phyloP scores from a whole-genome alignment of 139 green algal genomes.

The Tetradesmus lagerheimii region DNA sequence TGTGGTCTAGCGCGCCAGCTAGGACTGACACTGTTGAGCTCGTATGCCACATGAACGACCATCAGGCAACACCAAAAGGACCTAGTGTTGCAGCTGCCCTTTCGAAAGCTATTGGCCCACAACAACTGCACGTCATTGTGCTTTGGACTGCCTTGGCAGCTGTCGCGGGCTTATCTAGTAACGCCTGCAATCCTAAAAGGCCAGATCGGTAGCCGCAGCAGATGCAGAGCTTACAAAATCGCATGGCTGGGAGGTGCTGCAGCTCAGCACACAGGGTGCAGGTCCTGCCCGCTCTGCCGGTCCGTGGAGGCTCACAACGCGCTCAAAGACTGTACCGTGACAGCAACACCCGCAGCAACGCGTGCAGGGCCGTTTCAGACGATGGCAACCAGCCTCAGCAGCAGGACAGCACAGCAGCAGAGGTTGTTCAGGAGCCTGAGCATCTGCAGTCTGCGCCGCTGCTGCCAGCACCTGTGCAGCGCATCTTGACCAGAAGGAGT shows the following conservation, averaged over 20 bases:
- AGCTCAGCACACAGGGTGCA: neutral
- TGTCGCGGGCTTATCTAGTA: neutral
- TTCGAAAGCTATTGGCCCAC: neutral
- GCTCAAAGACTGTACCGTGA: neutral
- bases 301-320: neutral
- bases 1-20: neutral
- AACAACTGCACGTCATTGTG: neutral
- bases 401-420: neutral
- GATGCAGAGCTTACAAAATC: neutral
- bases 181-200: no score
- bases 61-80: no score
- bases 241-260: neutral
- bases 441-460: neutral
- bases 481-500: slow-evolving; percentile 11
- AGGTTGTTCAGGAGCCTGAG: neutral
- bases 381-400: neutral
- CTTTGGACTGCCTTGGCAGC: neutral
- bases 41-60: neutral
- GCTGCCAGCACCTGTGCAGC: neutral
- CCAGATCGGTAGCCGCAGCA: neutral
- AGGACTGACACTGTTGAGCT: neutral
- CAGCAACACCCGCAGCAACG: neutral
- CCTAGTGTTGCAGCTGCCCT: neutral
- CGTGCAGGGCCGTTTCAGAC: neutral
- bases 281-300: neutral